phyloP scores from a whole-genome alignment of 441 rosid genomes.

The Pelargonium myrrhifolium region DNA sequence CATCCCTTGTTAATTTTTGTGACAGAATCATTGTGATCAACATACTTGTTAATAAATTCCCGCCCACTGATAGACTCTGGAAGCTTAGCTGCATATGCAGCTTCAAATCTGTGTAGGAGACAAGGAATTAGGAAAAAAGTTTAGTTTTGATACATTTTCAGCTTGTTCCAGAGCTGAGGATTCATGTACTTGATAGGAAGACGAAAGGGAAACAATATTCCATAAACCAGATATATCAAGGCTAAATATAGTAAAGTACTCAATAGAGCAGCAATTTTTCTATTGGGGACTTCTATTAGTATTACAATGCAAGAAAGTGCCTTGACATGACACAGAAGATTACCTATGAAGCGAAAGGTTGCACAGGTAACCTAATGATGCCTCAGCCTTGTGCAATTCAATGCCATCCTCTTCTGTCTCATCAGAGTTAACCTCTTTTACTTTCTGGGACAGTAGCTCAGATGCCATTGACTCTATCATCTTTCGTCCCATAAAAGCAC shows the following conservation, averaged over 20 bases:
- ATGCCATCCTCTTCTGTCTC: conserved; percentile 67
- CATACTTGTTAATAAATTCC: conserved; percentile 53
- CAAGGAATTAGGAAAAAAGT: not conserved
- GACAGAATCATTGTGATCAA: conserved; percentile 76
- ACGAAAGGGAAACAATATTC: not conserved
- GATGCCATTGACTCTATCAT: conserved; percentile 80
- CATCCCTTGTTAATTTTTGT: conserved; percentile 66
- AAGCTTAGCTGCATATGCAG: conserved; percentile 59
- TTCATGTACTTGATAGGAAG: not conserved
- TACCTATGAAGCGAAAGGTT: conserved; percentile 94
- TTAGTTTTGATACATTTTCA: too few species aligned
- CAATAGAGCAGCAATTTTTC: not conserved
- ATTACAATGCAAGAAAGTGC: not conserved
- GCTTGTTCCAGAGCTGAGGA: not conserved
- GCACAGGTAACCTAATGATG: conserved; percentile 84
- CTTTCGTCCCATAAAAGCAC: conserved; percentile 89
- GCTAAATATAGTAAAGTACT: not conserved
- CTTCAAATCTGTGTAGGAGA: conserved; percentile 59
- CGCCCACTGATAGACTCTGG: conserved; percentile 73
- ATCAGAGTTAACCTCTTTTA: conserved; percentile 27
- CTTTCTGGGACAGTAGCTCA: not conserved
- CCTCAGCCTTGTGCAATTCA: conserved; percentile 64
- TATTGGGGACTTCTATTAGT: not conserved
- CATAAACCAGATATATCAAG: not conserved
- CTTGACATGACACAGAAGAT: not conserved